Conservation (phyloP, 495 filamentous ascomycete genomes). For the Tuber magnatum region DNA sequence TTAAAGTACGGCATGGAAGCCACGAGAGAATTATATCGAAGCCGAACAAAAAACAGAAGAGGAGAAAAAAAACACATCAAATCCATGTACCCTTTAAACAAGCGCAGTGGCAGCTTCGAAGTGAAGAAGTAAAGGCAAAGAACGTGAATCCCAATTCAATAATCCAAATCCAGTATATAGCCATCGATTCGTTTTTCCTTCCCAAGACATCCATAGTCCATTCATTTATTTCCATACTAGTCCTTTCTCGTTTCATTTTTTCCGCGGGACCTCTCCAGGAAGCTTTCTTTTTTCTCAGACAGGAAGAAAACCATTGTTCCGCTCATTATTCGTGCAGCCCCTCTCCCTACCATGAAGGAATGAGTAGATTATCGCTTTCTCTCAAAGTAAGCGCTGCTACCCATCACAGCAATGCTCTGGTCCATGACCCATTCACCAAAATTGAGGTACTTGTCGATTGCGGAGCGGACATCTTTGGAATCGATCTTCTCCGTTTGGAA, state of each 20-base stretch:
- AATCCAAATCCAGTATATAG: background rate
- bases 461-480: conserved; percentile 75
- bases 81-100: conserved; percentile 15
- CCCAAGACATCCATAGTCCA: conserved; percentile 12
- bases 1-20: background rate
- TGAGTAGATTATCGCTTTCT: conserved; percentile 59
- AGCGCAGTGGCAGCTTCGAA: background rate
- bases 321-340: background rate
- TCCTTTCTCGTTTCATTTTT: background rate
- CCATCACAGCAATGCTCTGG: conserved; percentile 82
- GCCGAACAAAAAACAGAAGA: background rate
- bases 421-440: conserved; percentile 98
- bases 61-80: conserved; percentile 22
- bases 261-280: background rate
- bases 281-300: background rate
- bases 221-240: conserved; percentile 14
- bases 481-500: conserved; percentile 81
- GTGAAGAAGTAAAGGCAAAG: background rate
- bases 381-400: conserved; percentile 82
- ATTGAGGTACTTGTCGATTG: conserved; percentile 90
- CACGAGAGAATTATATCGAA: background rate
- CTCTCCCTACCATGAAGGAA: background rate
- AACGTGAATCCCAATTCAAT: background rate
- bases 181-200: conserved; percentile 11
- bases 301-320: background rate